Evolutionary conservation across 257 asterid species (phyloP).

Genomic region (Solanum verrucosum): DNA sequence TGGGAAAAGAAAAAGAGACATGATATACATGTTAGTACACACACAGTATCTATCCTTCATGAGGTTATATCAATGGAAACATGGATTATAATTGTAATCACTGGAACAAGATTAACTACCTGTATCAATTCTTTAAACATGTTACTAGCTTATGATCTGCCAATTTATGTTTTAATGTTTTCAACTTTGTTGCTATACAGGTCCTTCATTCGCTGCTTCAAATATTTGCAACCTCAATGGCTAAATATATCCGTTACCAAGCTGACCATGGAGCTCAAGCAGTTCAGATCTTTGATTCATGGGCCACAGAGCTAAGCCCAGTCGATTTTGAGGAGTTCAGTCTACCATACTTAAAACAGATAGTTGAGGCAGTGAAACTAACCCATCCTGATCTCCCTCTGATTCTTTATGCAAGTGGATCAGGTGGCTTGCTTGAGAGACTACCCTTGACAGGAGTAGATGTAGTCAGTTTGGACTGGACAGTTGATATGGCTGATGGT

Average conservation of each 20-base stretch:
- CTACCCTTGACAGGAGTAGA: constrained; percentile 86
- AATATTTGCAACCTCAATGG: constrained; percentile 93
- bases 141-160: neutral
- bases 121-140: neutral
- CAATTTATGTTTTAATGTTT: neutral
- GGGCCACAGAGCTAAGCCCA: constrained; percentile 99
- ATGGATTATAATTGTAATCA: neutral
- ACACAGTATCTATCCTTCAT: neutral
- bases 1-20: neutral
- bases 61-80: neutral
- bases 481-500: constrained; percentile 96
- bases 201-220: constrained; percentile 83
- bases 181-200: constrained; percentile 16
- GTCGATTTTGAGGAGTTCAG: constrained; percentile 95
- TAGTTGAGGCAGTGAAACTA: constrained; percentile 65
- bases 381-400: constrained; percentile 80
- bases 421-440: constrained; percentile 97
- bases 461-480: constrained; percentile 97
- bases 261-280: constrained; percentile 99
- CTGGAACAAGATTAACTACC: neutral
- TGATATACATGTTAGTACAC: neutral
- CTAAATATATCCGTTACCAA: constrained; percentile 76
- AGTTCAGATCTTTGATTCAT: constrained; percentile 95
- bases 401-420: constrained; percentile 91
- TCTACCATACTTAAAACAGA: constrained; percentile 72